Conservation (phyloP, 768 basidiomycete genomes). For the Mycena amicta region DNA sequence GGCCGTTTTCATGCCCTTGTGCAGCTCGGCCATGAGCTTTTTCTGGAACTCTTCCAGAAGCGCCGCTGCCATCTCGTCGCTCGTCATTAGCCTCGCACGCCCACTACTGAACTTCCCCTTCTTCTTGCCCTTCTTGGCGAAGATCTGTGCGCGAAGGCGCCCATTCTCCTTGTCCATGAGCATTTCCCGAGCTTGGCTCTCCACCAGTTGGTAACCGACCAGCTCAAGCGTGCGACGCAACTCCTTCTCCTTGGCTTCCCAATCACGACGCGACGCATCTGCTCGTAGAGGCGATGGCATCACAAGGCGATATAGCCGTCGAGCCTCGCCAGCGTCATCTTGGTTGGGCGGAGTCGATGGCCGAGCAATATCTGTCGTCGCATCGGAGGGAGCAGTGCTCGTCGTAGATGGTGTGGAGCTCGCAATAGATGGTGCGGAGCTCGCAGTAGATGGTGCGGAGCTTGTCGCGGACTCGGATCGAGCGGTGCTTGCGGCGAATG, state of each 20-base stretch:
- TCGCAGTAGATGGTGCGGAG: not conserved
- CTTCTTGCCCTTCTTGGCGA: conserved; percentile 6
- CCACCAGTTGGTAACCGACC: conserved; percentile 2
- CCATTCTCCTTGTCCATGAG: conserved; percentile 1
- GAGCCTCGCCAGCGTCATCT: not conserved
- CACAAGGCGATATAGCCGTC: not conserved
- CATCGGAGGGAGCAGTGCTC: not conserved
- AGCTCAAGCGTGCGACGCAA: not conserved
- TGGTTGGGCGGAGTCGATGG: not conserved
- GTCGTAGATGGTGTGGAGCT: not conserved
- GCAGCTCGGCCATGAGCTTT: not conserved
- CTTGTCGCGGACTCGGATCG: not conserved
- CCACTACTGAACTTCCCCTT: not conserved
- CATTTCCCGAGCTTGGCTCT: not conserved
- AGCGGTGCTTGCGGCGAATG: not conserved
- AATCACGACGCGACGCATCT: not conserved
- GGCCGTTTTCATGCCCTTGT: not conserved
- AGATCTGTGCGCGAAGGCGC: not conserved
- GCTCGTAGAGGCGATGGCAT: not conserved
- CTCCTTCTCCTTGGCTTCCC: not conserved
- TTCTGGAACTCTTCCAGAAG: conserved; percentile 1
- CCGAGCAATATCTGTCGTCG: not conserved
- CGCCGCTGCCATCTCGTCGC: not conserved
- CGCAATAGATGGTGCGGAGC: not conserved
- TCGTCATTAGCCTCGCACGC: conserved; percentile 1